Evolutionary conservation across 495 filamentous ascomycete genomes (phyloP).

Genomic region (Penicillium coffeae): DNA sequence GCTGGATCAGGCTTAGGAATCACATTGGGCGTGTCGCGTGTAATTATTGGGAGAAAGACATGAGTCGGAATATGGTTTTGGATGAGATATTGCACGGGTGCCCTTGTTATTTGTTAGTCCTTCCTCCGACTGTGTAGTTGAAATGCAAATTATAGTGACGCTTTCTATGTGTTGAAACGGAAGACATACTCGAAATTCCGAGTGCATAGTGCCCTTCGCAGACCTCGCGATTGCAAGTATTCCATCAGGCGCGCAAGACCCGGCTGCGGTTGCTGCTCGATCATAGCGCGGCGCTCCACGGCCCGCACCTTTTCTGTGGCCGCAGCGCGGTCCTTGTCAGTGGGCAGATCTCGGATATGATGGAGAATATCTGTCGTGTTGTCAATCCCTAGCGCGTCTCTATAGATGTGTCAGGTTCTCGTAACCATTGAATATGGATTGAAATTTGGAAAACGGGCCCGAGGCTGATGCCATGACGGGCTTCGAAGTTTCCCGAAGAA

Average conservation of each 20-base stretch:
- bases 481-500: too few species aligned
- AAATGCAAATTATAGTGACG: background rate
- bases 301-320: slow-evolving; percentile 70
- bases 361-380: slow-evolving; percentile 77
- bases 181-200: slow-evolving; percentile 77
- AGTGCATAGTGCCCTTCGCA: slow-evolving; percentile 85
- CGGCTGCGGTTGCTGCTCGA: slow-evolving; percentile 69
- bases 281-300: slow-evolving; percentile 80
- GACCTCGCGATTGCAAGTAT: slow-evolving; percentile 62
- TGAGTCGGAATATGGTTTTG: slow-evolving; percentile 63
- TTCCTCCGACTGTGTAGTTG: background rate
- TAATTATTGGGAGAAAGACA: slow-evolving; percentile 78
- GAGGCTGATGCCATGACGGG: too few species aligned
- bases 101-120: slow-evolving; percentile 29
- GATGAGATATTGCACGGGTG: slow-evolving; percentile 67
- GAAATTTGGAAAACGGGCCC: too few species aligned
- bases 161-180: too few species aligned
- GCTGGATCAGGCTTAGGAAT: slow-evolving; percentile 86
- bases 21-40: slow-evolving; percentile 65
- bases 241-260: slow-evolving; percentile 72
- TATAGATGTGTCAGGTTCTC: slow-evolving; percentile 18
- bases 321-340: slow-evolving; percentile 47
- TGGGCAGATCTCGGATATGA: slow-evolving; percentile 73
- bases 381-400: slow-evolving; percentile 60
- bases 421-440: background rate